Base-by-base conservation (phyloP, 352 stramenopile species). In the Phytophthora cajani region DNA sequence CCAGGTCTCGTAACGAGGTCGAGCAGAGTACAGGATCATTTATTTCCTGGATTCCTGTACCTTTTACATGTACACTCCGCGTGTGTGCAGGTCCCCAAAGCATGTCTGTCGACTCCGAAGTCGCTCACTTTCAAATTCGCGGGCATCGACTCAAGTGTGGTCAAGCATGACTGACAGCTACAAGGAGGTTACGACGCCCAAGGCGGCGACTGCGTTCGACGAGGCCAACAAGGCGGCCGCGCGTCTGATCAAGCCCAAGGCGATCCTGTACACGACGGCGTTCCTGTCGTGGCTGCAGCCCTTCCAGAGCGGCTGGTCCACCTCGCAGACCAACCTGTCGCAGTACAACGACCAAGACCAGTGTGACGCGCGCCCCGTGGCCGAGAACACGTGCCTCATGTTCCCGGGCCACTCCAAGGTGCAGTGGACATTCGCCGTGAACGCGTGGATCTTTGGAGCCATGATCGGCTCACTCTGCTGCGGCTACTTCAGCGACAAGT, bases 361-460 rank as follows among this genome's bases (percentile, higher is more conserved):
- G 21, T 65, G 58, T 33, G 57, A 65, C 50, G 59, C 59, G 32
- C 59, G 59, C 17, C 59, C 58, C 17, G 59, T 66, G 59, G 59
- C 23, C 12, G 59, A 66, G 49, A 25, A 46, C 49, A 59, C 59
- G 33, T 66, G 59, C 16, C 59, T 66, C n/a, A 66, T 66, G 59
- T 59, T 66, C 59, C 49, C 59, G 12, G 59, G 59, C 14, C 59
- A 66, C 59, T 54, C 33, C 19, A 66, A 66, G 59, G 12, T 59
- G 19, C 49, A 63, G 57, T 63, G 57, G 57, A 54, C 57, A 19
- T 64, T 73, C 44, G 66, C 66, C 59, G 59, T 73, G 46, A 73
- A 73, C 55, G 59, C 67, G 6, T 73, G 67, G 67, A 73, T 73
- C 61, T 72, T 72, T 47, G 65, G 65, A 11, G 65, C 58, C 46